Percentiles rank a stretch among this genome's conserved stretches.
These are phyloP conservation scores for Ceratocystis diversiconidia DNA, from an alignment of 2,329 filamentous ascomycete species.

Conservation along the genomic window DNA sequence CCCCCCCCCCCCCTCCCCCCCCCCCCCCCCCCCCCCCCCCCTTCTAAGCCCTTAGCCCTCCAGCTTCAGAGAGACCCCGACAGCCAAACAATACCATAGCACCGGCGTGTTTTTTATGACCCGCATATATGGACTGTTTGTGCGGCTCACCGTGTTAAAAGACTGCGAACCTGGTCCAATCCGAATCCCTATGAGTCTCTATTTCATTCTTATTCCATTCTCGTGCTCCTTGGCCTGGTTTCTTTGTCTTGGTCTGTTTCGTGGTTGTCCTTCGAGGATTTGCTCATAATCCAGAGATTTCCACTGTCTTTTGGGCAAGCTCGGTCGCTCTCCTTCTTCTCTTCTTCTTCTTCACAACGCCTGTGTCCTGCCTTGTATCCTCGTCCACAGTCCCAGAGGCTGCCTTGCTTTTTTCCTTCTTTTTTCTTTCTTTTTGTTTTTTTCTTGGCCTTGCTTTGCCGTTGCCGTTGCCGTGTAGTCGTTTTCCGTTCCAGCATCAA, in stretches of 20 bases:
- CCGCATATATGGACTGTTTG: conserved; percentile 1
- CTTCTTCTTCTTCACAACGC: not conserved
- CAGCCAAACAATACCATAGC: not conserved
- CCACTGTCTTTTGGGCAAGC: not conserved
- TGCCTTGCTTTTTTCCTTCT: not conserved
- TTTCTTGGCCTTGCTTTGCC: not conserved
- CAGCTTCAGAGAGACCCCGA: not conserved
- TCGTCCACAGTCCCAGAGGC: not conserved
- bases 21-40: too few species aligned
- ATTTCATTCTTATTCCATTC: conserved; percentile 16
- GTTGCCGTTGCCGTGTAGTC: too few species aligned
- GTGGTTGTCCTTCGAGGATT: not conserved
- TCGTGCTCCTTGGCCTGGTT: conserved; percentile 13
- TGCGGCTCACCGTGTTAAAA: not conserved
- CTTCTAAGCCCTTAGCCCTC: not conserved
- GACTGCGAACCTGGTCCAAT: conserved; percentile 2
- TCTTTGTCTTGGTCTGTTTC: conserved; percentile 12
- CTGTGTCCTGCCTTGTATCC: not conserved
- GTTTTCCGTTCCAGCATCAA: not conserved
- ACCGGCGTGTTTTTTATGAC: not conserved
- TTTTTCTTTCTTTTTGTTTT: not conserved
- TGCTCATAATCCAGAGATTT: conserved; percentile 5
- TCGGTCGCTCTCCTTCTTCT: not conserved
- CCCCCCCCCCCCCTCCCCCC: not conserved
- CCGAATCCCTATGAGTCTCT: conserved; percentile 17